A percentile compares a stretch with the other conserved stretches of the same genome.
Conservation (phyloP, 179 eudicot genomes). For the Nepenthes alata region DNA sequence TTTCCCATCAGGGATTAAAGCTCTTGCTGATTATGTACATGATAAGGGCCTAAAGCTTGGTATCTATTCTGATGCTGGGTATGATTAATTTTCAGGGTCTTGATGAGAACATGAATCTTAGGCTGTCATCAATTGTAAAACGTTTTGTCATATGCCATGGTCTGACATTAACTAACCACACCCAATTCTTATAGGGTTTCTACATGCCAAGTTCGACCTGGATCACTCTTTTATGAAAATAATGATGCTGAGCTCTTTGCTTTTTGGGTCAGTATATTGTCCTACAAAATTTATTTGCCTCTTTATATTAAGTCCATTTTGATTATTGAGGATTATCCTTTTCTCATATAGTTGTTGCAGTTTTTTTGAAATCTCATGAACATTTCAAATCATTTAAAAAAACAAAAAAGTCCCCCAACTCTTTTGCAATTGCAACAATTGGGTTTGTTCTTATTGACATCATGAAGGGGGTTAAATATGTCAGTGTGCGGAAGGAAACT, state of each 20-base stretch:
- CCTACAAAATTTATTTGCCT: neutral
- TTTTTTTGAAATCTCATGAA: no score
- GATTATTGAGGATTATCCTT: no score
- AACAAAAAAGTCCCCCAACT: no score
- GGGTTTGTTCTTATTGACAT: no score
- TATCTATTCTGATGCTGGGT: slow-evolving; percentile 98
- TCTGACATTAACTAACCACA: neutral
- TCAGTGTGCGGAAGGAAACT: no score
- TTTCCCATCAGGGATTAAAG: slow-evolving; percentile 82
- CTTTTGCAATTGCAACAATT: no score
- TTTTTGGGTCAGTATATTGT: slow-evolving; percentile 74
- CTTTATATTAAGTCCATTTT: neutral
- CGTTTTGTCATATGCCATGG: neutral
- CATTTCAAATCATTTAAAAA: no score
- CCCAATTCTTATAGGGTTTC: slow-evolving; percentile 39
- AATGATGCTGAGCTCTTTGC: slow-evolving; percentile 78
- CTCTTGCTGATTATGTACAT: slow-evolving; percentile 89
- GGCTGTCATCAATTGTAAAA: neutral
- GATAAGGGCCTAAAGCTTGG: slow-evolving; percentile 86
- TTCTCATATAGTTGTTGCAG: no score
- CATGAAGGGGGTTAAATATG: no score
- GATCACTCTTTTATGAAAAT: slow-evolving; percentile 63
- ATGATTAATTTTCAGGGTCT: slow-evolving; percentile 10
- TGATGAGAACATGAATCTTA: neutral
- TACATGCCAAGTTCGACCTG: slow-evolving; percentile 96